Evolutionary conservation across 768 basidiomycete genomes (phyloP).

Genomic region (Mycena epipterygia): DNA sequence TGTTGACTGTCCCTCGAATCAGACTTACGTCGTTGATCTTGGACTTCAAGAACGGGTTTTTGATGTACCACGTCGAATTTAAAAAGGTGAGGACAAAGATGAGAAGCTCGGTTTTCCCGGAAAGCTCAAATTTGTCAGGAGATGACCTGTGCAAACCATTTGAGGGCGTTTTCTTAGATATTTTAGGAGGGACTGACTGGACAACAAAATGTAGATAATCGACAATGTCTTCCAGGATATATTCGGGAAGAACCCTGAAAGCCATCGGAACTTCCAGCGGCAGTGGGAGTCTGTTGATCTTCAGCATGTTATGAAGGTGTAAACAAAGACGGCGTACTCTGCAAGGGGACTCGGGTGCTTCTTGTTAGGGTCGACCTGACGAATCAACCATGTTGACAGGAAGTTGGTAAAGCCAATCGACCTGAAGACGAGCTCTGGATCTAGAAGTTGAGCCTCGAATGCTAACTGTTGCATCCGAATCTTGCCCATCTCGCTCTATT

Average conservation of each 20-base stretch:
- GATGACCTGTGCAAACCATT: slow-evolving; percentile 57
- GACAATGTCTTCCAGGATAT: slow-evolving; percentile 93
- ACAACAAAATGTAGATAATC: slow-evolving; percentile 90
- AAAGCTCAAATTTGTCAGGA: slow-evolving; percentile 85
- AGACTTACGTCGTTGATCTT: slow-evolving; percentile 90
- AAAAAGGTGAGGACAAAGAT: slow-evolving; percentile 93
- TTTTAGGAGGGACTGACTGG: slow-evolving; percentile 62
- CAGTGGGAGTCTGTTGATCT: slow-evolving; percentile 79
- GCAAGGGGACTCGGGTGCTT: slow-evolving; percentile 78
- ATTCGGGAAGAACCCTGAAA: slow-evolving; percentile 93
- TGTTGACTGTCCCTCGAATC: not conserved
- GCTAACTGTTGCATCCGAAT: slow-evolving; percentile 82
- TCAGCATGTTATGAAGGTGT: not conserved
- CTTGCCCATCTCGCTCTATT: slow-evolving; percentile 76
- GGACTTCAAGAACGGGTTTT: slow-evolving; percentile 97
- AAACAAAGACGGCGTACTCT: slow-evolving; percentile 62
- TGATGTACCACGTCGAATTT: slow-evolving; percentile 96
- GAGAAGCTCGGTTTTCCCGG: slow-evolving; percentile 89
- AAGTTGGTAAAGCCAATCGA: slow-evolving; percentile 90
- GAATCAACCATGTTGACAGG: slow-evolving; percentile 93
- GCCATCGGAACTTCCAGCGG: slow-evolving; percentile 86
- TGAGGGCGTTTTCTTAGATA: not conserved
- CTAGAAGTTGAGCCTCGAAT: slow-evolving; percentile 87
- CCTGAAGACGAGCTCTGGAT: slow-evolving; percentile 86
- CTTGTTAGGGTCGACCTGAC: slow-evolving; percentile 87